phyloP scores from a whole-genome alignment of 305 asterid species.

The Withania somnifera region DNA sequence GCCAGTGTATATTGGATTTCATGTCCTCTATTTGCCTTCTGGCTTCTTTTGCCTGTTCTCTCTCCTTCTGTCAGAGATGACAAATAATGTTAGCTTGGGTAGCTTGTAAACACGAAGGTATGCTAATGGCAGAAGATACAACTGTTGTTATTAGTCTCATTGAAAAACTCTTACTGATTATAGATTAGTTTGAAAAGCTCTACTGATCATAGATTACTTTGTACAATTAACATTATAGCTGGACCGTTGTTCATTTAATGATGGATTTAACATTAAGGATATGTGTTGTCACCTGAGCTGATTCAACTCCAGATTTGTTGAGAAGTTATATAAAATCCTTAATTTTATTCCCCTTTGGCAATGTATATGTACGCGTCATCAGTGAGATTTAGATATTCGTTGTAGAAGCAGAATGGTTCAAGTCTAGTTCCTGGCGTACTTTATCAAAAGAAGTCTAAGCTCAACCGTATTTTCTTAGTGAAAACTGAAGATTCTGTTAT shows the following conservation, averaged over 20 bases:
- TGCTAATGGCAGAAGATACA: neutral
- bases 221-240: neutral
- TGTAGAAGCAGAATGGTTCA: neutral
- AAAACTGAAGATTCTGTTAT: neutral
- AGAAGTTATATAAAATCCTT: neutral
- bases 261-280: neutral
- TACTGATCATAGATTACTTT: neutral
- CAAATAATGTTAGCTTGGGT: neutral
- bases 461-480: neutral
- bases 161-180: neutral
- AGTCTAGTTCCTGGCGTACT: neutral
- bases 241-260: neutral
- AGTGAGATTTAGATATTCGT: neutral
- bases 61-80: constrained; percentile 37
- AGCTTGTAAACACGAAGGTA: neutral
- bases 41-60: constrained; percentile 25
- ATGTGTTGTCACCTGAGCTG: neutral
- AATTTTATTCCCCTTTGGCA: neutral
- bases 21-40: constrained; percentile 43
- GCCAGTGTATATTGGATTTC: constrained; percentile 33
- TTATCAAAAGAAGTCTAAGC: neutral
- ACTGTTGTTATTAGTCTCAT: neutral
- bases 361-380: neutral
- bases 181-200: neutral
- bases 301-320: neutral